Percentiles rank a stretch among this genome's conserved stretches.
phyloP scores from a whole-genome alignment of 257 asterid genomes.

The Galeopsis tetrahit region DNA sequence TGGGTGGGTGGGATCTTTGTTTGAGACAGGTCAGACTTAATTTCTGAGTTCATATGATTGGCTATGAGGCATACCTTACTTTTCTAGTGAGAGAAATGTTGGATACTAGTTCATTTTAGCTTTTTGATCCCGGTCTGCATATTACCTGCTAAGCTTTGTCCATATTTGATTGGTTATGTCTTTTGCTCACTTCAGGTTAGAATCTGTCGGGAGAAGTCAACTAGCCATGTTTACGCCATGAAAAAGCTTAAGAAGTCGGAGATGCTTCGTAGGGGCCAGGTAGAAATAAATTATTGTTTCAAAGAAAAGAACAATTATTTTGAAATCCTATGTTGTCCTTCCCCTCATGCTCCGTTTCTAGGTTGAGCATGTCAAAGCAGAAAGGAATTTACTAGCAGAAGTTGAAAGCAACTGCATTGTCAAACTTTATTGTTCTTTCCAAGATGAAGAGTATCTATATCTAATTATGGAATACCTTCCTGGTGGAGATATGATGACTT shows the following conservation, averaged over 20 bases:
- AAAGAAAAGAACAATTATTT: constrained; percentile 21
- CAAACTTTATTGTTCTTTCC: constrained; percentile 95
- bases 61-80: constrained; percentile 11
- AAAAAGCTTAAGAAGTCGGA: constrained; percentile 97
- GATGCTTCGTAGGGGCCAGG: constrained; percentile 99
- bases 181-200: constrained; percentile 64
- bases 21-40: constrained; percentile 11
- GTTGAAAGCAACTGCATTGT: constrained; percentile 98
- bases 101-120: not conserved
- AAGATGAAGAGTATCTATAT: constrained; percentile 93
- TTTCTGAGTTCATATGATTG: constrained; percentile 1
- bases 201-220: constrained; percentile 87
- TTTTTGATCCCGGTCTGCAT: not conserved
- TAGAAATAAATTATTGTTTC: constrained; percentile 34
- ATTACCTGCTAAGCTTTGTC: constrained; percentile 12
- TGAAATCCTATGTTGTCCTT: constrained; percentile 31
- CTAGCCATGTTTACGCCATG: constrained; percentile 93
- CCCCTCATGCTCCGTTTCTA: constrained; percentile 35
- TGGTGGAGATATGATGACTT: constrained; percentile 99
- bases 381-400: constrained; percentile 92
- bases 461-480: constrained; percentile 97
- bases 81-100: constrained; percentile 6
- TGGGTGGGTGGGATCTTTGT: not conserved
- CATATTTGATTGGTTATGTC: constrained; percentile 6
- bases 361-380: constrained; percentile 99